phyloP scores from a whole-genome alignment of 495 filamentous ascomycete species.

The Xylaria nigripes region DNA sequence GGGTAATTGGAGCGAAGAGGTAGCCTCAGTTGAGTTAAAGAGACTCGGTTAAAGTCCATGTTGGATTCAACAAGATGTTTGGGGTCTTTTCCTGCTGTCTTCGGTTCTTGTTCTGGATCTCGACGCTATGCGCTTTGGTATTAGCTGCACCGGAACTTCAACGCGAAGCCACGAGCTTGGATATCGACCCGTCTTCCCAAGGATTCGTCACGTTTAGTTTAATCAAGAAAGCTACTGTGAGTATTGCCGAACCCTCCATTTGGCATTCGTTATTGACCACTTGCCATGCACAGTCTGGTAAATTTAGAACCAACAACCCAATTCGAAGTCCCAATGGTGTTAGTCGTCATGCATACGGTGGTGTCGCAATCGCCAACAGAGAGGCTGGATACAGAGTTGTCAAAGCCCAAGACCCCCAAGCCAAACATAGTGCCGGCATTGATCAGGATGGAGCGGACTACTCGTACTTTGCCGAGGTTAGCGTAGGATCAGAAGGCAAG shows the following conservation, averaged over 20 bases:
- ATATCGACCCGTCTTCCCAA: neutral
- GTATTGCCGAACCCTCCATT: conserved; percentile 2
- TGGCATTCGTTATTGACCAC: neutral
- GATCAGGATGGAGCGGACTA: conserved; percentile 70
- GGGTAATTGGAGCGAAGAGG: conserved; percentile 6
- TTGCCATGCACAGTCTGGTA: neutral
- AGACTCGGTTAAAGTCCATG: neutral
- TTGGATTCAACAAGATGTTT: conserved; percentile 30
- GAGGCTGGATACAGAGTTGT: conserved; percentile 51
- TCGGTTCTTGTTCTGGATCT: conserved; percentile 36
- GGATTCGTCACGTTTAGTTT: conserved; percentile 26
- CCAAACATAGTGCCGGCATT: conserved; percentile 52
- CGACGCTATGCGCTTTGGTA: conserved; percentile 31
- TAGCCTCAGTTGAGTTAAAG: neutral
- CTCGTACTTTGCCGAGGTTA: conserved; percentile 65
- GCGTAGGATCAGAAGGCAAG: conserved; percentile 56
- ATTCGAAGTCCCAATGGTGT: neutral
- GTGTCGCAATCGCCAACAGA: conserved; percentile 22
- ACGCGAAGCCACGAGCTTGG: neutral
- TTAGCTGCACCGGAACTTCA: conserved; percentile 19
- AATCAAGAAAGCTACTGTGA: conserved; percentile 17
- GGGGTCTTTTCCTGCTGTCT: conserved; percentile 25
- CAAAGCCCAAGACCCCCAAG: conserved; percentile 43
- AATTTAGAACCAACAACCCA: conserved; percentile 8
- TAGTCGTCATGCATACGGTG: neutral